Conservation (phyloP, 2,329 filamentous ascomycete species). For the Trichoderma endophyticum region DNA sequence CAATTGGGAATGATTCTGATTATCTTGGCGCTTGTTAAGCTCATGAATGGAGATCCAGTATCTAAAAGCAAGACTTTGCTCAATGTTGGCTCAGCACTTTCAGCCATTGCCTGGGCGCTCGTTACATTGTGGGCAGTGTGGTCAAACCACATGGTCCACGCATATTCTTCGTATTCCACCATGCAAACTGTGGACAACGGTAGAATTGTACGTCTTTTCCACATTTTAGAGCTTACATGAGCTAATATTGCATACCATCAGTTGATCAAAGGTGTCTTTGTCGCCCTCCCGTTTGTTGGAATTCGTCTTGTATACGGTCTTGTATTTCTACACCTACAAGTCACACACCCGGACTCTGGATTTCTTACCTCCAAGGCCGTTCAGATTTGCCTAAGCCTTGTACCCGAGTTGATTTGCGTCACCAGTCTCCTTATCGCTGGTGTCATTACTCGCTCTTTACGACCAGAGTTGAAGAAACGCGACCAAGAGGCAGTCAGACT, state of each 20-base stretch:
- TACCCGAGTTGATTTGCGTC: not conserved
- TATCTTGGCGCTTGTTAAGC: not conserved
- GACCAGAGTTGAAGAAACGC: not conserved
- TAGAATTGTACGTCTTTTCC: not conserved
- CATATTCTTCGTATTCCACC: not conserved
- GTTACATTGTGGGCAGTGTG: not conserved
- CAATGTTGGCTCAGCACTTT: not conserved
- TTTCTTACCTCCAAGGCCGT: not conserved
- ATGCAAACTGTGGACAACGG: not conserved
- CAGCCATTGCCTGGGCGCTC: not conserved
- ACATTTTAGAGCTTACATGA: accelerated
- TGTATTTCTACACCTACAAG: not conserved
- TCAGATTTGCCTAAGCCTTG: not conserved
- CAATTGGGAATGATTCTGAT: not conserved
- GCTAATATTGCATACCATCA: not conserved
- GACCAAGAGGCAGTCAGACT: not conserved
- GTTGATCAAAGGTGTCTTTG: not conserved
- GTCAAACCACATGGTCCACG: not conserved
- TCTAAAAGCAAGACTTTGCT: not conserved
- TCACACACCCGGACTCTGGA: not conserved
- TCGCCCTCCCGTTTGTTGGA: not conserved
- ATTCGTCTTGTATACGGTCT: not conserved
- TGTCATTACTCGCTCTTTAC: not conserved
- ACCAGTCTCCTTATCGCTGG: not conserved
- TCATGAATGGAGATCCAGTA: not conserved